Evolutionary conservation across 2,329 filamentous ascomycete genomes (phyloP), one percentile per base, ranked within the genome.

Genomic region (Microsporum audouinii): DNA sequence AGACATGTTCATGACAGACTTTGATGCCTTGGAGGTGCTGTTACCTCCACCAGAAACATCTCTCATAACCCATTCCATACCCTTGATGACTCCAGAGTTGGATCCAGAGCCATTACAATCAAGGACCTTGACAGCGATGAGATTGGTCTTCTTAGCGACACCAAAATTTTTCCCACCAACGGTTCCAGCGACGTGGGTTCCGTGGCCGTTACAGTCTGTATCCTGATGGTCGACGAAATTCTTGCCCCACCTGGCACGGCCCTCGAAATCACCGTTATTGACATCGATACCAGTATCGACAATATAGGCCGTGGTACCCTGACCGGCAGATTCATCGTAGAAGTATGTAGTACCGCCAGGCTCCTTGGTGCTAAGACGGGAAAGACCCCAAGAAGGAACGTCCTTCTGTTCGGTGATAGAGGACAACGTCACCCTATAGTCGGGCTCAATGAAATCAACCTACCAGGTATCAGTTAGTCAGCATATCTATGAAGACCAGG

Each of bases 121-220:
- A 23, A 80, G 73, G 63, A 72, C 79, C 69, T 81, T 82, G 62
- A 84, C 77, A 57, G 78, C 78, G 39, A 76, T 64, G n/a, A 76
- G 60, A 23, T 63, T 70, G 43, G 72, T 68, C 60, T 71, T 68
- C 66, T 75, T 75, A 23, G 73, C 69, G 60, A 76, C 65, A 59
- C 74, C 74, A 58, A 69, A 75, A 5, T 66, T 70, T 31, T 65
- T 67, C 12, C 68, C 68, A 8, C 63, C 72, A 43, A 73, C 69
- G 38, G 71, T 76, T 39, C 71, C 72, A 5, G 74, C 68, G 61
- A 72, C 69, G 61, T 76, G 73, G 7, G 73, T 76, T 33, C 74
- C 74, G 58, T 76, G 73, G 34, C 73, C 72, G 58, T 71, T 67
- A 27, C 66, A 66, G 51, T 68, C 64, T n/a, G 59, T 27, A 39